Percentiles rank a stretch among this genome's conserved stretches.
Conservation (phyloP, 768 basidiomycete species). For the Suillus clintonianus region DNA sequence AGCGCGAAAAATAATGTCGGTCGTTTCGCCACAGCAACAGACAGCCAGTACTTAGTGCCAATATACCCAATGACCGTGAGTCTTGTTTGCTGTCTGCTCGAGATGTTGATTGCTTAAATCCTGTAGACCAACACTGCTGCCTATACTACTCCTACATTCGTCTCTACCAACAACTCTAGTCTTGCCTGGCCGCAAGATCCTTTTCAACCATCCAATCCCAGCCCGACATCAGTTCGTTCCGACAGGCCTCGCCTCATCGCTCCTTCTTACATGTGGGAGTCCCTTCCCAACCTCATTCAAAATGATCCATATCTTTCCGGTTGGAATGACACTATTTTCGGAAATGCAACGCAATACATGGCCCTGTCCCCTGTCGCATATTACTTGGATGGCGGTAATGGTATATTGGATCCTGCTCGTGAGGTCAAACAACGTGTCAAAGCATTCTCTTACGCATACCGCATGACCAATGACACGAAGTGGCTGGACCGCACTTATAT, state of each 20-base stretch:
- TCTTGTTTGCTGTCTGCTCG: conserved; percentile 18
- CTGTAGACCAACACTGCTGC: conserved; percentile 72
- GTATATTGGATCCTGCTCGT: conserved; percentile 90
- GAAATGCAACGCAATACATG: conserved; percentile 80
- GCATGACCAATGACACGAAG: conserved; percentile 87
- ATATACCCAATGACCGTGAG: conserved; percentile 88
- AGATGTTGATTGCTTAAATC: conserved; percentile 9
- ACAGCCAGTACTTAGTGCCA: conserved; percentile 78
- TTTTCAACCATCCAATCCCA: conserved; percentile 65
- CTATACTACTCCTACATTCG: conserved; percentile 73
- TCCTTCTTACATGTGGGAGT: conserved; percentile 88
- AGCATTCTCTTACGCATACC: conserved; percentile 88
- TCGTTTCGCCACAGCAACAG: conserved; percentile 74
- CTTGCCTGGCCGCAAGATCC: conserved; percentile 81
- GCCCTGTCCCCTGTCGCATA: conserved; percentile 67
- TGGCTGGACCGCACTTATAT: conserved; percentile 86
- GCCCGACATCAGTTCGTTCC: conserved; percentile 59
- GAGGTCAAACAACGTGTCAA: conserved; percentile 91
- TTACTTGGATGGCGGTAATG: conserved; percentile 77
- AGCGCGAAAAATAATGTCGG: conserved; percentile 64
- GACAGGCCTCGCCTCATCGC: conserved; percentile 93
- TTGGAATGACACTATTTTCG: conserved; percentile 93
- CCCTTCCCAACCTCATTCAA: conserved; percentile 73
- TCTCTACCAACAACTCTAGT: conserved; percentile 48
- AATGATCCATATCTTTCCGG: conserved; percentile 81